A percentile compares a stretch with the other conserved stretches of the same genome.
phyloP scores from a whole-genome alignment of 495 filamentous ascomycete species.

The Podospora appendiculata region DNA sequence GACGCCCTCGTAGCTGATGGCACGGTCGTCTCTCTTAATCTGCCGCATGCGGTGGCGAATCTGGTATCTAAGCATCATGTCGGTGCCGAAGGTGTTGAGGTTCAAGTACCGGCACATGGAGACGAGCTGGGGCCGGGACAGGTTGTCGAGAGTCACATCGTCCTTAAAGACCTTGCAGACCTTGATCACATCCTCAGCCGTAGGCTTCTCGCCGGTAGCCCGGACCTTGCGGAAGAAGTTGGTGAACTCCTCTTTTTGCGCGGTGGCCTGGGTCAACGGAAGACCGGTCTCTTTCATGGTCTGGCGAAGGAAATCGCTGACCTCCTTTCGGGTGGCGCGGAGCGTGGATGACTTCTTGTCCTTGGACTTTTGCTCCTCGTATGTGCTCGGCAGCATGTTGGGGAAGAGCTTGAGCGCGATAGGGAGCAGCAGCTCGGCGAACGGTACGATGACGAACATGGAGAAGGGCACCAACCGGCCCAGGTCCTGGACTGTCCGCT shows the following conservation, averaged over 20 bases:
- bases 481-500: constrained; percentile 88
- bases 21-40: constrained; percentile 95
- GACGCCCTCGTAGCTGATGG: constrained; percentile 91
- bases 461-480: constrained; percentile 92
- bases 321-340: constrained; percentile 84
- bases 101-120: constrained; percentile 99
- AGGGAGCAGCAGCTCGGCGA: constrained; percentile 91
- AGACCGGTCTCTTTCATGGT: constrained; percentile 90
- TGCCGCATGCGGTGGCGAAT: constrained; percentile 97
- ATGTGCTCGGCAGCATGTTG: constrained; percentile 93
- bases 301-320: constrained; percentile 81
- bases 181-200: constrained; percentile 87
- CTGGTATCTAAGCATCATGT: constrained; percentile 95
- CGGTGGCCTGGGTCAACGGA: constrained; percentile 74
- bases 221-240: constrained; percentile 97
- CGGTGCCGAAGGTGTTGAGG: constrained; percentile 91
- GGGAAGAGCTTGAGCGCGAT: constrained; percentile 92
- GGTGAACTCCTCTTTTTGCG: constrained; percentile 91
- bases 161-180: constrained; percentile 99
- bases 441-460: constrained; percentile 93
- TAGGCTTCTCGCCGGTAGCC: constrained; percentile 81
- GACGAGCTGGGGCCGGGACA: constrained; percentile 91
- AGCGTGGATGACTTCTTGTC: constrained; percentile 79
- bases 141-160: constrained; percentile 92
- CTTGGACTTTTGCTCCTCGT: constrained; percentile 83